These are phyloP conservation scores for Fusarium circinatum DNA, from an alignment of 2,329 filamentous ascomycete genomes.

Conservation along the genomic window DNA sequence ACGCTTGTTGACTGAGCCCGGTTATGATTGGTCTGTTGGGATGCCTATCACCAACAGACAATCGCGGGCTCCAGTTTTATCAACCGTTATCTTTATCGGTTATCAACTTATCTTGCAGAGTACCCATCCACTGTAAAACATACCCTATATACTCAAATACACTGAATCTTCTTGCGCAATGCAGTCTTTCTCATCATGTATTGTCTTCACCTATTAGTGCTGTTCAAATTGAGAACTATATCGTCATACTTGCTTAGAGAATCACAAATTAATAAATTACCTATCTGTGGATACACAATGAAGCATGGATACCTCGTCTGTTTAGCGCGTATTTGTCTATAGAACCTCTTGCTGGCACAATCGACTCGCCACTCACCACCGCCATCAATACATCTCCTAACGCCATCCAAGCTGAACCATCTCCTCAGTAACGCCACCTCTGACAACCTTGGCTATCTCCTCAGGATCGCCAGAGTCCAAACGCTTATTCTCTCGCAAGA, in stretches of 20 bases:
- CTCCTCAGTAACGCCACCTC: conserved; percentile 55
- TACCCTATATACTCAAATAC: background rate
- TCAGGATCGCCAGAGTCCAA: conserved; percentile 51
- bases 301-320: no score
- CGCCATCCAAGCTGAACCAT: conserved; percentile 56
- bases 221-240: no score
- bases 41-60: background rate
- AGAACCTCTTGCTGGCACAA: no score
- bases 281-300: no score
- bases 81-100: background rate
- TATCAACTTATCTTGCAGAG: background rate
- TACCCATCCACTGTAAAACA: background rate
- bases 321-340: no score
- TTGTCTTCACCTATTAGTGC: no score
- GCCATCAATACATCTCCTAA: conserved; percentile 59
- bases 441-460: conserved; percentile 52
- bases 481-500: conserved; percentile 52
- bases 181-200: no score
- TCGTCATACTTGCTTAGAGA: no score
- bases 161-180: no score
- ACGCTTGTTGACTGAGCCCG: background rate
- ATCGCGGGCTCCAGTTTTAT: background rate
- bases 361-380: no score
- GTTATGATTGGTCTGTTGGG: background rate
- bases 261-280: no score